phyloP scores from a whole-genome alignment of 768 basidiomycete genomes.

The Sistotremastrum niveocremeum region DNA sequence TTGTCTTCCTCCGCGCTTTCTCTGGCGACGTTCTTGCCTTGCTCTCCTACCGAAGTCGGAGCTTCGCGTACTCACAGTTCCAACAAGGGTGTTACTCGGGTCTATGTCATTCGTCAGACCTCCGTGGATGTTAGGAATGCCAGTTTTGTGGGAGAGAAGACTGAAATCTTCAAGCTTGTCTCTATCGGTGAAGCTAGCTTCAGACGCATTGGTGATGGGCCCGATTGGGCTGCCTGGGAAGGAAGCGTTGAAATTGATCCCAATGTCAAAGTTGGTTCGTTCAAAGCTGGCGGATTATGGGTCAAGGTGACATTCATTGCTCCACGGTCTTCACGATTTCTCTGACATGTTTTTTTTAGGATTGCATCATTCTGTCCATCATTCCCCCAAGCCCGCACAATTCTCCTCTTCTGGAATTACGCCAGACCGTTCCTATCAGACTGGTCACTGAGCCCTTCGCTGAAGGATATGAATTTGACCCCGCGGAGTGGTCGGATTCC shows the following conservation, averaged over 20 bases:
- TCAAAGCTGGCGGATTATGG: constrained; percentile 48
- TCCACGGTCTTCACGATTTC: constrained; percentile 1
- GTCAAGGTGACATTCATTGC: constrained; percentile 40
- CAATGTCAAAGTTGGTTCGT: constrained; percentile 41
- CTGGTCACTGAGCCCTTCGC: constrained; percentile 45
- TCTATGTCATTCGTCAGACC: constrained; percentile 54
- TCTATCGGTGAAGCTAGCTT: constrained; percentile 53
- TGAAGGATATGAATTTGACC: too few species aligned
- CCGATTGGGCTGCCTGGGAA: constrained; percentile 45
- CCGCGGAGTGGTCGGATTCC: too few species aligned
- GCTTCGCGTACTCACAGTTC: constrained; percentile 1
- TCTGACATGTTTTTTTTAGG: constrained; percentile 24
- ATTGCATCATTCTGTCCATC: constrained; percentile 50
- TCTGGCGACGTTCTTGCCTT: constrained; percentile 46
- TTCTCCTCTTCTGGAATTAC: constrained; percentile 44
- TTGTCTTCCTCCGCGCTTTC: constrained; percentile 43
- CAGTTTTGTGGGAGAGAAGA: constrained; percentile 31
- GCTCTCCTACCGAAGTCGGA: constrained; percentile 29
- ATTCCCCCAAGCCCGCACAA: constrained; percentile 41
- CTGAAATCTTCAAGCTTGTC: constrained; percentile 59
- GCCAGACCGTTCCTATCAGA: constrained; percentile 48
- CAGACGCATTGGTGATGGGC: constrained; percentile 37
- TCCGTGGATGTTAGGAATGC: constrained; percentile 47
- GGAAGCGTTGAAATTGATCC: constrained; percentile 46
- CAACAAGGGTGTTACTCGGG: constrained; percentile 25